Evolutionary conservation across 2,329 filamentous ascomycete genomes (phyloP).

Genomic region (Delphinella strobiligena): DNA sequence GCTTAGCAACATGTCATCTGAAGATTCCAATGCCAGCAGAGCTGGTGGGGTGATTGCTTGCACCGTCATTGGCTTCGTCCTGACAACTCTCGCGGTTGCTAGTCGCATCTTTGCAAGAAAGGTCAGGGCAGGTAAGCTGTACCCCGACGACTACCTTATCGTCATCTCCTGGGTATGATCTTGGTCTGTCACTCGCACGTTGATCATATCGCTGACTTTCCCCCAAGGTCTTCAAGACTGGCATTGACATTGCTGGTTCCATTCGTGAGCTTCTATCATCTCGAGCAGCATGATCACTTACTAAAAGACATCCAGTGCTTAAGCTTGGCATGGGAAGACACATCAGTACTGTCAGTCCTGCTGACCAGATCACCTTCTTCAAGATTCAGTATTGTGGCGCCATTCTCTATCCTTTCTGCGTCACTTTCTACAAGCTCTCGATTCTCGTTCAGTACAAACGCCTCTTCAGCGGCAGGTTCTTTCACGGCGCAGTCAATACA

Average conservation of each 20-base stretch:
- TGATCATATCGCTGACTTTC: neutral
- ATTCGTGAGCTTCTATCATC: conserved; percentile 5
- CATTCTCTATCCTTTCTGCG: conserved; percentile 9
- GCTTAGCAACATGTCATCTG: no score
- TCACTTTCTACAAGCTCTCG: conserved; percentile 11
- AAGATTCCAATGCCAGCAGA: conserved; percentile 1
- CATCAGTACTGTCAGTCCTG: conserved; percentile 1
- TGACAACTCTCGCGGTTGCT: conserved; percentile 7
- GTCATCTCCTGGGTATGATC: conserved; percentile 5
- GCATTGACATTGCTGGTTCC: conserved; percentile 10
- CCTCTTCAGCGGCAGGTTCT: conserved; percentile 9
- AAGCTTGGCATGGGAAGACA: conserved; percentile 9
- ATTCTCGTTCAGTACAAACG: conserved; percentile 12
- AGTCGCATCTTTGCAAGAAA: conserved; percentile 8
- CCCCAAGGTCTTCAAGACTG: conserved; percentile 9
- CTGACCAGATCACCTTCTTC: conserved; percentile 6
- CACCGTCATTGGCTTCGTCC: conserved; percentile 8
- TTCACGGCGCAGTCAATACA: conserved; percentile 7
- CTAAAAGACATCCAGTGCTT: conserved; percentile 5
- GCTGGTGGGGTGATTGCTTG: conserved; percentile 8
- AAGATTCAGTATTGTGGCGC: conserved; percentile 9
- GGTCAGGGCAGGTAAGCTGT: conserved; percentile 8
- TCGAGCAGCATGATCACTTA: neutral
- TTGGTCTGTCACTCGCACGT: neutral
- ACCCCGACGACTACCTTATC: conserved; percentile 11